Evolutionary conservation across 2,329 filamentous ascomycete genomes (phyloP), one percentile per base, ranked within the genome.

Genomic region (Coniella vitis): DNA sequence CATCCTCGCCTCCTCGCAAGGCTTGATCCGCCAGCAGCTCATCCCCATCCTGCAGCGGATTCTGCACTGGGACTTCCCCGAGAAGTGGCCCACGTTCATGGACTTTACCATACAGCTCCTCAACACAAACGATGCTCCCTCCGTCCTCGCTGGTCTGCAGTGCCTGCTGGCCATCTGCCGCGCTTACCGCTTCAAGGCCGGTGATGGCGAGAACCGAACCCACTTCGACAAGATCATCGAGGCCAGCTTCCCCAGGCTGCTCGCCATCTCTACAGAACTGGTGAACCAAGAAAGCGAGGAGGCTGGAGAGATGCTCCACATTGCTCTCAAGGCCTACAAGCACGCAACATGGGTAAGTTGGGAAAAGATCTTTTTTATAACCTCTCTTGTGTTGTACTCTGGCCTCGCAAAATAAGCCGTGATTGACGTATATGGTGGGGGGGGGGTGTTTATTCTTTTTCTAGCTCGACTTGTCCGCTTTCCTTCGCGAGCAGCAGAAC

Each of bases 191-290:
- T 97, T 95, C 75, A 96, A 95, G 74, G 74, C 79, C 0, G 79
- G 82, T 41, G 87, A 88, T 40, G 87, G 87, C 63, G 84, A 83
- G 50, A 78, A 76, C 62, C 77, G 90, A 62, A 78, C 78, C 43
- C 90, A 97, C 63, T 94, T 98, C 61, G 90, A 96, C 67, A 90
- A 88, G 69, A 95, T 98, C 59, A 87, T 97, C 54, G 87, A 90
- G 65, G 81, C 84, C 52, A 89, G 88, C 51, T 98, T 98, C 69
- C 90, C 93, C 17, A 83, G 90, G 56, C 74, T 97, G 55, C 74
- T 97, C 57, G 76, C 78, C 54, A 93, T 98, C 61, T 94, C 90
- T 59, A 90, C 88, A 63, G 86, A 87, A 66, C 73, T 97, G 60
- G 86, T 95, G 39, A 85, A 88, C 57, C 90, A 97, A 71, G 87